Percentiles rank a stretch among this genome's conserved stretches.
These are phyloP conservation scores for Hawksworthiomyces lignivorus DNA, from an alignment of 2,329 filamentous ascomycete genomes.

Conservation along the genomic window DNA sequence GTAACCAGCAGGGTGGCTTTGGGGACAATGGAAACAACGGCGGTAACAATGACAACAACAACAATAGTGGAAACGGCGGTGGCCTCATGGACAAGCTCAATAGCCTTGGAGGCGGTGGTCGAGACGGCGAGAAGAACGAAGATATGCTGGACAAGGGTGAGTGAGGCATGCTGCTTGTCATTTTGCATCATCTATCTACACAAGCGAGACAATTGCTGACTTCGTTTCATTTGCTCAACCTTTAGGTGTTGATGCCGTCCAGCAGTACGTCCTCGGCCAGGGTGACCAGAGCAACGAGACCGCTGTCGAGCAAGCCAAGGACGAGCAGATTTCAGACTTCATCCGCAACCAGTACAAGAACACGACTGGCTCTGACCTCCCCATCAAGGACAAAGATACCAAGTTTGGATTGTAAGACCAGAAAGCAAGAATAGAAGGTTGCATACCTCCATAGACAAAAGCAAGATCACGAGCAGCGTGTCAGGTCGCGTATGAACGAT, in stretches of 20 bases:
- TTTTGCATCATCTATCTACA: not conserved
- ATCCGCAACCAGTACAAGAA: slow-evolving; percentile 65
- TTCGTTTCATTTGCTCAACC: no score
- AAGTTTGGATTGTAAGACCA: slow-evolving; percentile 3
- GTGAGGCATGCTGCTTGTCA: no score
- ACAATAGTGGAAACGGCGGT: slow-evolving; percentile 36
- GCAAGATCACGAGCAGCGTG: no score
- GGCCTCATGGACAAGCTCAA: slow-evolving; percentile 66
- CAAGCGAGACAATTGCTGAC: no score
- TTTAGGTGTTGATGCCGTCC: slow-evolving; percentile 66
- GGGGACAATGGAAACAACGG: slow-evolving; percentile 21
- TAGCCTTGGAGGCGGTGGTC: slow-evolving; percentile 62
- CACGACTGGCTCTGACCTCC: slow-evolving; percentile 59
- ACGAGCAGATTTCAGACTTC: slow-evolving; percentile 68
- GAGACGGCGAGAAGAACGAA: slow-evolving; percentile 72
- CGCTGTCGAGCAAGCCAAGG: slow-evolving; percentile 75
- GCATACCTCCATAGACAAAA: no score
- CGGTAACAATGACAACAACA: slow-evolving; percentile 19
- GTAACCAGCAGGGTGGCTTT: slow-evolving; percentile 27
- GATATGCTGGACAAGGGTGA: slow-evolving; percentile 74
- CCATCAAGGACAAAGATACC: slow-evolving; percentile 59
- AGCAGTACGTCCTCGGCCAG: slow-evolving; percentile 64
- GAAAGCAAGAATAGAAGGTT: no score
- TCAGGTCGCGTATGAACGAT: no score
- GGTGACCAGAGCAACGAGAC: slow-evolving; percentile 65